phyloP scores from a whole-genome alignment of 495 filamentous ascomycete genomes.

The Aspergillus wentii region DNA sequence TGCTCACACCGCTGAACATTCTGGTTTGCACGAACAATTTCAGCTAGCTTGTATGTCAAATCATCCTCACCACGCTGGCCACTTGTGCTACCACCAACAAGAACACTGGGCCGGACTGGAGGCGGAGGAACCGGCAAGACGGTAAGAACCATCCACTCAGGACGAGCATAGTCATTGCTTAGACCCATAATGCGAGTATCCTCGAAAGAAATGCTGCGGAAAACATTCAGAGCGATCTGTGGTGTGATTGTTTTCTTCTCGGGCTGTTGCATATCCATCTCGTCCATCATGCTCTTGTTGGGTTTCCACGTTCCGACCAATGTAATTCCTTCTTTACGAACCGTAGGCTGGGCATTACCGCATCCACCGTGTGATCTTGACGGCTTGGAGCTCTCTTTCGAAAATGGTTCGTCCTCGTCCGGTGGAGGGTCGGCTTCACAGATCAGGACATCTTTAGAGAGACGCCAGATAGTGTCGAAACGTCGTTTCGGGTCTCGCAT shows the following conservation, averaged over 20 bases:
- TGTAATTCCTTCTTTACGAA: conserved; percentile 79
- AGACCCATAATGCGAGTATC: conserved; percentile 84
- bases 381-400: conserved; percentile 41
- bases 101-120: conserved; percentile 91
- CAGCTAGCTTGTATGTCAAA: conserved; percentile 95
- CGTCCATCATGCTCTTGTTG: conserved; percentile 61
- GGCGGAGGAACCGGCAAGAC: conserved; percentile 93
- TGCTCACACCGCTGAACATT: conserved; percentile 84
- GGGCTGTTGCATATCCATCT: conserved; percentile 57
- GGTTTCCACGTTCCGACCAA: conserved; percentile 78
- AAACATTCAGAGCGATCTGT: conserved; percentile 74
- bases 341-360: conserved; percentile 81
- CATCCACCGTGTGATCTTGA: conserved; percentile 77
- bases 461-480: conserved; percentile 81
- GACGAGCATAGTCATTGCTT: conserved; percentile 87
- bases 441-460: conserved; percentile 78
- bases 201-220: conserved; percentile 72
- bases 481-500: conserved; percentile 87
- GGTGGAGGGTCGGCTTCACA: conserved; percentile 70
- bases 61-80: conserved; percentile 95
- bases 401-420: conserved; percentile 58
- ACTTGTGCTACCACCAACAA: conserved; percentile 81
- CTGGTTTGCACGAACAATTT: conserved; percentile 96
- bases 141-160: conserved; percentile 97
- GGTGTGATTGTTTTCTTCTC: conserved; percentile 87